Base-by-base conservation (phyloP, 2,329 filamentous ascomycete species). In the Colletotrichum sublineola region DNA sequence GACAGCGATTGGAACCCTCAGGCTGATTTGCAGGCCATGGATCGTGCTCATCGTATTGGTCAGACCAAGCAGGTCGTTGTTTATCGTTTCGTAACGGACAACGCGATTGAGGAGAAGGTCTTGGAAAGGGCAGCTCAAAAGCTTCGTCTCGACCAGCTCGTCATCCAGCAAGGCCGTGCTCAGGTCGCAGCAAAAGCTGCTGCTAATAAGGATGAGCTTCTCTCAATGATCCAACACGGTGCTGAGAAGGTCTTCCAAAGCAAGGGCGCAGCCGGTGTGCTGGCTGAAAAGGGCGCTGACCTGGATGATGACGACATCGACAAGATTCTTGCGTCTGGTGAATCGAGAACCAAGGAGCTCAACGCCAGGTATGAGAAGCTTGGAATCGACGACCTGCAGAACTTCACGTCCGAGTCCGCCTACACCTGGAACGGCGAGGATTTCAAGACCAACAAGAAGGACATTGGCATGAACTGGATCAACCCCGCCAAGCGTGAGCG, bases 1-100 rank as follows among this genome's bases (percentile, higher is more conserved):
- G 96, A 99, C 81, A 98, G 95, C 78, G 96, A 99, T 80, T 99
- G 96, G 96, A 98, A 98, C 79, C 96, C 96, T 12, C 96, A 99
- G 82, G 96, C 96, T 24, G 96, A 99, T 90, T 84, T 99, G 72
- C 96, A 99, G 82, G 96, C 96, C 68, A 99, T 99, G 96, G 96
- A 99, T 79, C 94, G 96, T 80, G 96, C 96, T 63, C 96, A 99
- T 84, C 94, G 96, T 84, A 99, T 99, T 77, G 96, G 96, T 50
- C 96, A 99, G 84, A 99, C 94, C 6, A 99, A 99, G 84, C 96
- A 99, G 81, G 96, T 99, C 14, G 89, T 95, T 55, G 96, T 99
- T 4, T 99, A 97, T 85, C 91, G 96, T 73, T 98, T 99, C 77
- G 94, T 99, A 33, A 99, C 97, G 0, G 96, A 99, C 80, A 97